These are phyloP conservation scores for Paxillus ammoniavirescens DNA, from an alignment of 768 basidiomycete species.

Conservation along the genomic window DNA sequence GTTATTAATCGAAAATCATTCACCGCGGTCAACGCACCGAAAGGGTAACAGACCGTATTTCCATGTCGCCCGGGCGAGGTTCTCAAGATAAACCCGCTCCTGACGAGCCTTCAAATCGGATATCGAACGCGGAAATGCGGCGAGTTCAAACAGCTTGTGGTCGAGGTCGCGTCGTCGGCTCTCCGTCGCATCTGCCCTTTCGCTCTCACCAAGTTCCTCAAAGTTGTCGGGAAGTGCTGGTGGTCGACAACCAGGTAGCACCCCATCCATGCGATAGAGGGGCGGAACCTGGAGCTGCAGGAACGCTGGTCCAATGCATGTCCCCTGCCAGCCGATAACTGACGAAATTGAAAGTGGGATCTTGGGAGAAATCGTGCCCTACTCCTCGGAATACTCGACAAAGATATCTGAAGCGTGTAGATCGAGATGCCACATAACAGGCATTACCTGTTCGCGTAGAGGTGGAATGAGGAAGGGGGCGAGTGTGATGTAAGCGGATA, in stretches of 20 bases:
- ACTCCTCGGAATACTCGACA: constrained; percentile 1
- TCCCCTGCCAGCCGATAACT: constrained; percentile 16
- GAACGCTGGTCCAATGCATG: constrained; percentile 13
- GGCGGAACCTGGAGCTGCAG: constrained; percentile 6
- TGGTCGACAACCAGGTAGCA: not conserved
- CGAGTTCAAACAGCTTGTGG: not conserved
- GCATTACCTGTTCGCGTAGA: constrained; percentile 4
- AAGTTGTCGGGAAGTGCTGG: not conserved
- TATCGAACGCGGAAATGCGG: not conserved
- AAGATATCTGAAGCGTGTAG: constrained; percentile 14
- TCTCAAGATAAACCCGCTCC: not conserved
- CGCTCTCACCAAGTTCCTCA: not conserved
- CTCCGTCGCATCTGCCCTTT: not conserved
- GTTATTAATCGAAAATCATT: not conserved
- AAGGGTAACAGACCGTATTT: not conserved
- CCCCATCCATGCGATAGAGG: not conserved
- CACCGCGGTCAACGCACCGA: not conserved
- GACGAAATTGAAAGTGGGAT: constrained; percentile 7
- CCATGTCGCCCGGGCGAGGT: not conserved
- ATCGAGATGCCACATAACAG: constrained; percentile 16
- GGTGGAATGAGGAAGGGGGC: constrained; percentile 4
- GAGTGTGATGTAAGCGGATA: not conserved
- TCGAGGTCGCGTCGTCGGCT: not conserved
- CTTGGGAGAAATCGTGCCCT: not conserved
- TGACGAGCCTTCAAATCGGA: not conserved